A percentile compares a stretch with the other conserved stretches of the same genome.
Evolutionary conservation across 2,329 filamentous ascomycete species (phyloP).

Genomic region (Calonectria montana): DNA sequence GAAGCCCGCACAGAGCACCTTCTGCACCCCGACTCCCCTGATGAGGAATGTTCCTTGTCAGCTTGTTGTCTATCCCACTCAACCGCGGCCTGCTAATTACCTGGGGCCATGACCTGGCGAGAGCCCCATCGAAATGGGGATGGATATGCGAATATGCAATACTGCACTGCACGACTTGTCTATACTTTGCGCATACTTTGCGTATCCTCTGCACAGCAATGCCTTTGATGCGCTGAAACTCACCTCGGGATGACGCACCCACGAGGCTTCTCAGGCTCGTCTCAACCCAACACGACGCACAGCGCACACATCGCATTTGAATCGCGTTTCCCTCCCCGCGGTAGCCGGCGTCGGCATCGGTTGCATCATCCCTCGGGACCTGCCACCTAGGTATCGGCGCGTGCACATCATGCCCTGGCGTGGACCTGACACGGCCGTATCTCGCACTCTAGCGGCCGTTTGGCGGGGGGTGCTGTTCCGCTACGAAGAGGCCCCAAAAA

Average conservation of each 20-base stretch:
- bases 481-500: slow-evolving; percentile 17
- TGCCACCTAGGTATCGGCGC: slow-evolving; percentile 34
- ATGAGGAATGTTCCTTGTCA: slow-evolving; percentile 15
- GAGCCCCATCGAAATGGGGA: slow-evolving; percentile 1
- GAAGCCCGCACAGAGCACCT: slow-evolving; percentile 19
- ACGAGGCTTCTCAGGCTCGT: neutral
- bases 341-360: slow-evolving; percentile 38
- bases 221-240: slow-evolving; percentile 5
- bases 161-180: neutral
- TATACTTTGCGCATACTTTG: slow-evolving; percentile 3
- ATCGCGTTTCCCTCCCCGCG: slow-evolving; percentile 23
- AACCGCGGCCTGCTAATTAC: slow-evolving; percentile 4
- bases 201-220: neutral
- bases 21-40: slow-evolving; percentile 14
- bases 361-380: slow-evolving; percentile 29
- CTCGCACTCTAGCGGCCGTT: slow-evolving; percentile 41
- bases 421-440: slow-evolving; percentile 36
- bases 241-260: neutral
- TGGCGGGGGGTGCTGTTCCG: slow-evolving; percentile 29
- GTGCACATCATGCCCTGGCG: slow-evolving; percentile 28
- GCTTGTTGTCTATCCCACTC: slow-evolving; percentile 13
- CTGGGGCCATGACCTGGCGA: slow-evolving; percentile 1
- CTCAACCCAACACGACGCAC: neutral
- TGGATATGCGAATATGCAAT: neutral
- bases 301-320: slow-evolving; percentile 9